phyloP scores from a whole-genome alignment of 805 yeast genomes.

The Yarrowia sp. region DNA sequence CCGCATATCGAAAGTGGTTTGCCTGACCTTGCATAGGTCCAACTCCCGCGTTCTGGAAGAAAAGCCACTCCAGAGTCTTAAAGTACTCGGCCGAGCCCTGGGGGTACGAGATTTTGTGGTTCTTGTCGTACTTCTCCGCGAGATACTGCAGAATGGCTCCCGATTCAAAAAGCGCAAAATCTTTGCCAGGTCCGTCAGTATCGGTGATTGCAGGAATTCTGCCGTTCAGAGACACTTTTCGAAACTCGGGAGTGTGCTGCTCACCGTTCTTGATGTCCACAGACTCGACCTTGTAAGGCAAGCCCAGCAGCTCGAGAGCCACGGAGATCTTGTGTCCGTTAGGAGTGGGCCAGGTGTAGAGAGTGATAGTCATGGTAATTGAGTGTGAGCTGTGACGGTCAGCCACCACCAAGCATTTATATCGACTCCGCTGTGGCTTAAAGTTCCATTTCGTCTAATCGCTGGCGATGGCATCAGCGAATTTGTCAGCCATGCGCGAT shows the following conservation, averaged over 20 bases:
- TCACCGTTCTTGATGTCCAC: conserved; percentile 46
- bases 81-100: conserved; percentile 48
- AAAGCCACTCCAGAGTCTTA: conserved; percentile 45
- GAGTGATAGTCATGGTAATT: conserved; percentile 36
- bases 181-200: conserved; percentile 27
- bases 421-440: not conserved
- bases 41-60: conserved; percentile 57
- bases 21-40: conserved; percentile 68
- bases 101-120: conserved; percentile 45
- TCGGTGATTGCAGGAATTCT: conserved; percentile 54
- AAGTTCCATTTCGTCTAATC: not conserved
- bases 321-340: conserved; percentile 45
- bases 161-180: conserved; percentile 48
- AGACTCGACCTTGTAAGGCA: conserved; percentile 40
- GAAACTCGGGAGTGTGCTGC: conserved; percentile 58
- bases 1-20: conserved; percentile 46
- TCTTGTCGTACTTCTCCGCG: conserved; percentile 59
- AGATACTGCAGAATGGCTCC: conserved; percentile 61
- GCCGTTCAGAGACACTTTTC: conserved; percentile 60
- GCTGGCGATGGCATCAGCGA: not conserved
- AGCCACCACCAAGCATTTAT: not conserved
- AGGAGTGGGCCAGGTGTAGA: conserved; percentile 46
- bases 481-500: conserved; percentile 8
- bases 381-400: not conserved
- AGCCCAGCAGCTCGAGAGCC: conserved; percentile 40